A percentile compares a stretch with the other conserved stretches of the same genome.
These are phyloP conservation scores for Malassezia furfur DNA, from an alignment of 1,284 basidiomycete species.

Conservation along the genomic window DNA sequence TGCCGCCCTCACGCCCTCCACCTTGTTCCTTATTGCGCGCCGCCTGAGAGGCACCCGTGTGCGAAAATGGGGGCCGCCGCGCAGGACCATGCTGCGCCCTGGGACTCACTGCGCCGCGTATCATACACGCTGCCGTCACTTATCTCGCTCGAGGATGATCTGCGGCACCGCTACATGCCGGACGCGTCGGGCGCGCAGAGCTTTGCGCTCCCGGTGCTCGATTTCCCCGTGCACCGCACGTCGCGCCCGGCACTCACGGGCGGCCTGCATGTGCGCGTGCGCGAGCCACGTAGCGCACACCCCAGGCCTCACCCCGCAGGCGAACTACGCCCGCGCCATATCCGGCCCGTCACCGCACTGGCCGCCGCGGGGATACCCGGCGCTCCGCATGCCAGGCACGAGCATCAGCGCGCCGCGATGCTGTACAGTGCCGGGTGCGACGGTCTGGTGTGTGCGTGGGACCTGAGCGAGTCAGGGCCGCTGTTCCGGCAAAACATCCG, in stretches of 20 bases:
- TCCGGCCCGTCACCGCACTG: slow-evolving; percentile 39
- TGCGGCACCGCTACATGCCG: slow-evolving; percentile 2
- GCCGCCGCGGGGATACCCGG: slow-evolving; percentile 25
- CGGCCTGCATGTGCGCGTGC: background rate
- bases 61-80: too few species aligned
- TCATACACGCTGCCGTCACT: slow-evolving; percentile 31
- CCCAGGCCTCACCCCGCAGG: background rate
- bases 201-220: slow-evolving; percentile 24
- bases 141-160: slow-evolving; percentile 5
- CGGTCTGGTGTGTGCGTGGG: slow-evolving; percentile 83
- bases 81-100: background rate
- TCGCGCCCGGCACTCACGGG: background rate
- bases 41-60: too few species aligned
- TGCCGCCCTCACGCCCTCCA: background rate
- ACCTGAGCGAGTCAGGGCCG: slow-evolving; percentile 56
- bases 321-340: slow-evolving; percentile 28
- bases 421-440: slow-evolving; percentile 87
- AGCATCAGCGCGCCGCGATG: slow-evolving; percentile 51
- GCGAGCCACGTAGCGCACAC: background rate
- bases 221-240: slow-evolving; percentile 16
- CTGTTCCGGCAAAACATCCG: slow-evolving; percentile 38
- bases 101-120: slow-evolving; percentile 12
- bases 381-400: background rate
- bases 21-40: background rate
- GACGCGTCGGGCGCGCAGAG: background rate